Conservation (phyloP, 371 early-diverging fungal genomes). For the Coemansia sp. region DNA sequence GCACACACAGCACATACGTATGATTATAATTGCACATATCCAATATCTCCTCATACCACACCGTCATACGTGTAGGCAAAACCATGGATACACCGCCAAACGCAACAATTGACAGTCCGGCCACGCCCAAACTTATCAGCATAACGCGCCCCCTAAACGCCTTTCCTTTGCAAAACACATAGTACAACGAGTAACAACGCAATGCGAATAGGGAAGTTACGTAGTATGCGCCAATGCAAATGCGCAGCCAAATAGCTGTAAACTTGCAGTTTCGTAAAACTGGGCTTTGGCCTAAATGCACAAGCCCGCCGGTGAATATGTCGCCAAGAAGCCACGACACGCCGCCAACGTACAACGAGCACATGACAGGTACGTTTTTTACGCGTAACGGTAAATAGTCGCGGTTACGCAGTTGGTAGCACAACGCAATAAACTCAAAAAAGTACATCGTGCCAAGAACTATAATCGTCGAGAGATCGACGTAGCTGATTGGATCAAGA, state of each 20-base stretch:
- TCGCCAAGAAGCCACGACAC: conserved; percentile 34
- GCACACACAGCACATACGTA: conserved; percentile 8
- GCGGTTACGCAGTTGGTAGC: conserved; percentile 35
- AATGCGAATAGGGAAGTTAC: conserved; percentile 25
- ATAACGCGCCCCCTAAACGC: too few relatives aligned
- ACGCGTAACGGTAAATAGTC: conserved; percentile 43
- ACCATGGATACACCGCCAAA: conserved; percentile 29
- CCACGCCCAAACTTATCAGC: conserved; percentile 3
- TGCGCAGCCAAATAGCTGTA: conserved; percentile 25
- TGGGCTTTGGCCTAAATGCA: conserved; percentile 14
- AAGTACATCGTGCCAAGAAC: conserved; percentile 31
- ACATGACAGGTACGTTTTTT: conserved; percentile 45
- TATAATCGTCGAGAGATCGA: conserved; percentile 40
- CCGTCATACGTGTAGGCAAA: conserved; percentile 19
- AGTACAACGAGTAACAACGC: conserved; percentile 35
- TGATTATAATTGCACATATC: conserved; percentile 30
- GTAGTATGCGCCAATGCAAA: conserved; percentile 27
- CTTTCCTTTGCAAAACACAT: conserved; percentile 27
- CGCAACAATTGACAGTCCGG: conserved; percentile 8
- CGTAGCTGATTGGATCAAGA: conserved; percentile 35
- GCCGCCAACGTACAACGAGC: conserved; percentile 26
- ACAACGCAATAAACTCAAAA: conserved; percentile 29
- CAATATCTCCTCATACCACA: conserved; percentile 22
- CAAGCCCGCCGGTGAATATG: conserved; percentile 38
- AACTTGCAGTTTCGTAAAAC: conserved; percentile 31